Evolutionary conservation across 2,329 filamentous ascomycete genomes (phyloP).

Genomic region (Alternaria consortialis): DNA sequence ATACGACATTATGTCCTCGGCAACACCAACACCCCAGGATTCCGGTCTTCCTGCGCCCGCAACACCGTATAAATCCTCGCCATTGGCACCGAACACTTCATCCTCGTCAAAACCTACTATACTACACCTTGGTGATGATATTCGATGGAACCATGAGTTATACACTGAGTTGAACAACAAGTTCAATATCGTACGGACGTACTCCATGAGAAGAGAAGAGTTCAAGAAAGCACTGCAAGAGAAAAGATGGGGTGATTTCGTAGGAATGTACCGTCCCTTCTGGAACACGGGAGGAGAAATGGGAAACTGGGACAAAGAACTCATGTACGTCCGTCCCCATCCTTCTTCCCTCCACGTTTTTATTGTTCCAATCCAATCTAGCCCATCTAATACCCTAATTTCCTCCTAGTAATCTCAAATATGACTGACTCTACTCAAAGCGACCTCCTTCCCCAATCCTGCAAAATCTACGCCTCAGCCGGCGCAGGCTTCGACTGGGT

Average conservation of each 20-base stretch:
- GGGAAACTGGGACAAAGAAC: conserved; percentile 68
- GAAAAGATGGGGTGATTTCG: conserved; percentile 55
- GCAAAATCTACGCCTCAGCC: conserved; percentile 67
- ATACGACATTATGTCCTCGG: conserved; percentile 25
- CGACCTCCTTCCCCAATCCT: conserved; percentile 57
- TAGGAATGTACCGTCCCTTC: conserved; percentile 65
- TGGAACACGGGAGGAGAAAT: conserved; percentile 73
- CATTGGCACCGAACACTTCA: neutral
- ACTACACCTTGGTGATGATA: conserved; percentile 56
- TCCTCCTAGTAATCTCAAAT: too few species aligned
- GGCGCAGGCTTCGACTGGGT: conserved; percentile 72
- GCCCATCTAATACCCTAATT: too few species aligned
- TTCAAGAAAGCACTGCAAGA: conserved; percentile 53
- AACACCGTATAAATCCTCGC: neutral
- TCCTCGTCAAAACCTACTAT: conserved; percentile 47
- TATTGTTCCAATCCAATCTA: too few species aligned
- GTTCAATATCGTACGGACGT: conserved; percentile 52
- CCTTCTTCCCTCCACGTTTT: neutral
- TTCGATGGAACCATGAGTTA: conserved; percentile 56
- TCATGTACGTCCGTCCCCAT: conserved; percentile 53
- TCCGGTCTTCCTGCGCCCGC: conserved; percentile 29
- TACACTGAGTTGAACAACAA: conserved; percentile 49
- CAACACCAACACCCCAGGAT: conserved; percentile 39
- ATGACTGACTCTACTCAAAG: conserved; percentile 13
- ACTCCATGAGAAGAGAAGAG: conserved; percentile 51